phyloP scores from a whole-genome alignment of 106 monocot species.

The Posidonia australis region DNA sequence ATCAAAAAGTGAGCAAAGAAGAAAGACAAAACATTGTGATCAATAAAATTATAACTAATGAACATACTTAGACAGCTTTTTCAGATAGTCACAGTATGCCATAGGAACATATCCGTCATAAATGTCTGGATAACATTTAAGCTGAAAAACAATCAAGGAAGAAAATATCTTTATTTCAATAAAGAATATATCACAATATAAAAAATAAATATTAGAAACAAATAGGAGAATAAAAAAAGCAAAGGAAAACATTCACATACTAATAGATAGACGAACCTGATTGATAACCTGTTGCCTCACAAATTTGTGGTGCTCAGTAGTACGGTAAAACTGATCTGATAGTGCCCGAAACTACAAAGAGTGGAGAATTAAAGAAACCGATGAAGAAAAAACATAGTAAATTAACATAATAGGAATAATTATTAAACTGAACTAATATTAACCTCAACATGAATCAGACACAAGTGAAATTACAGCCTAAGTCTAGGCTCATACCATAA shows the following conservation, averaged over 20 bases:
- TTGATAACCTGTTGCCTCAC: slow-evolving; percentile 66
- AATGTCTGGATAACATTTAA: slow-evolving; percentile 62
- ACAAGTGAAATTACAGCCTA: too few relatives aligned
- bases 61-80: slow-evolving; percentile 56
- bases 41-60: not conserved
- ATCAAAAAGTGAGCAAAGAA: not conserved
- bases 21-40: too few relatives aligned
- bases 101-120: slow-evolving; percentile 98
- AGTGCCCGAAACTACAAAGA: slow-evolving; percentile 24
- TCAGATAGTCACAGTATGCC: slow-evolving; percentile 78
- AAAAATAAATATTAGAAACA: too few relatives aligned
- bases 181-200: not conserved
- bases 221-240: not conserved
- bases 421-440: too few relatives aligned
- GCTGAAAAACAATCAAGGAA: slow-evolving; percentile 37
- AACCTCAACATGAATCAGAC: too few relatives aligned
- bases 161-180: too few relatives aligned
- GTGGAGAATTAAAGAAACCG: not conserved
- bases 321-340: slow-evolving; percentile 81
- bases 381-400: not conserved
- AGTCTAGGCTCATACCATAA: too few relatives aligned
- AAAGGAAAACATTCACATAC: not conserved
- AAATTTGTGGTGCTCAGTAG: slow-evolving; percentile 67
- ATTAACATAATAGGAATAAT: not conserved
- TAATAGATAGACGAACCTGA: slow-evolving; percentile 36